These are phyloP conservation scores for Chaetomium olivaceum DNA, from an alignment of 2,329 filamentous ascomycete species.

Conservation along the genomic window DNA sequence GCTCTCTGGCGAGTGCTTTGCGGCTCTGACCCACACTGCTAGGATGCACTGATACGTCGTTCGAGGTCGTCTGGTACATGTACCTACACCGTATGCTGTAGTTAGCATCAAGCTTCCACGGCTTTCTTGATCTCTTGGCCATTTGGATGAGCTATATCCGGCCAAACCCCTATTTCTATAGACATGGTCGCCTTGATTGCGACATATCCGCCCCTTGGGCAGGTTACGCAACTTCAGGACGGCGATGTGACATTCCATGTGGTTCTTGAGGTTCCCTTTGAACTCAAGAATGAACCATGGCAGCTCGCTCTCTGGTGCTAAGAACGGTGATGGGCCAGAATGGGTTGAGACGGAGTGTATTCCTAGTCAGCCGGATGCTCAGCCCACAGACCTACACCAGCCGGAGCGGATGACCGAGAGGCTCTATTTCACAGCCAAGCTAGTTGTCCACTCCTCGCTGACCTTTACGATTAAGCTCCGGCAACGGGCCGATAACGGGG, in stretches of 20 bases:
- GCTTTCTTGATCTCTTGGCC: background rate
- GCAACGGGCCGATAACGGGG: conserved; percentile 43
- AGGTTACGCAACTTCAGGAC: conserved; percentile 63
- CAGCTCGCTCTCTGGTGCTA: conserved; percentile 75
- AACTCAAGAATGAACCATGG: conserved; percentile 60
- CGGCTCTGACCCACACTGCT: background rate
- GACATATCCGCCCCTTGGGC: conserved; percentile 71
- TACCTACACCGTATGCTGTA: background rate
- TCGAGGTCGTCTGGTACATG: background rate
- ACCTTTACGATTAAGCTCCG: conserved; percentile 74
- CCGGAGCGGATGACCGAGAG: conserved; percentile 39
- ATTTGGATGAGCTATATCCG: too few species aligned
- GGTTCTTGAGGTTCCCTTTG: conserved; percentile 64
- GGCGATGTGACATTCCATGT: conserved; percentile 62
- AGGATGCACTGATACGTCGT: background rate
- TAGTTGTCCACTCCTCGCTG: conserved; percentile 52
- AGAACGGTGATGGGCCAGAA: conserved; percentile 42
- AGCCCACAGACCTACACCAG: conserved; percentile 55
- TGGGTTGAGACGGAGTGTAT: conserved; percentile 55
- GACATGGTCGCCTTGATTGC: conserved; percentile 41
- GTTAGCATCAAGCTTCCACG: background rate
- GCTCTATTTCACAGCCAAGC: conserved; percentile 55
- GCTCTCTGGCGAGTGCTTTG: background rate
- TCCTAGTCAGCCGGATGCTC: conserved; percentile 30
- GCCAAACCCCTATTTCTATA: conserved; percentile 18